Evolutionary conservation across 148 eudicot genomes (phyloP), one percentile per base, ranked within the genome.

Genomic region (Rheum nobile): DNA sequence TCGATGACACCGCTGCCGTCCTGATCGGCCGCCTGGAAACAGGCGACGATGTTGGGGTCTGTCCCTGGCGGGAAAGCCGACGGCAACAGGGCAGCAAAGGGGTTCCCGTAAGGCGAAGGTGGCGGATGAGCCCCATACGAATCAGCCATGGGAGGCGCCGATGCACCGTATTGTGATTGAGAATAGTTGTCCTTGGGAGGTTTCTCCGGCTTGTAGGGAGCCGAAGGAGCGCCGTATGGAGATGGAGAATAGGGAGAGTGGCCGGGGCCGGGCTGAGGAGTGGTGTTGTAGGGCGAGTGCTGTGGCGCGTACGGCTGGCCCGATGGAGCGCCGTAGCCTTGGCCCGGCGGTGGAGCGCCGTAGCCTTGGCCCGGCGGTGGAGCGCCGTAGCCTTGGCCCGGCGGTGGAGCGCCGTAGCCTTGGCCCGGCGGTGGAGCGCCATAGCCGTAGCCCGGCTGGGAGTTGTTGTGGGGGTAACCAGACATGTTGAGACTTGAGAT

Each of bases 31-130:
- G 82, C 73, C 83, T 88, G 91, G 26, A 91, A 94, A 61, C 89
- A 83, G 4, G 86, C 88, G 1, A 94, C 76, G 26, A 94, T 73
- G 39, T 77, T 89, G 26, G 93, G 97, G 67, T 94, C 98, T 10
- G 97, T 89, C 9, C 98, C 98, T 0, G 95, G 97, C 0, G 97
- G 93, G n/a, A 91, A 93, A 0, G 87, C 80, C 14, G 97, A 89
- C 39, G 52, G 72, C 5, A 55, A 26, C 29, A 67, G 48, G 31
- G 61, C 31, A 0, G 94, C 94, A 42, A 91, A 80, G 55, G 88
- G 84, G 85, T 82, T 65, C 13, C 70, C 70, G 39, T 65, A 65
- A 29, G 70, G 70, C 39, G 70, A 35, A 65, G 70, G 70, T 29
- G 70, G 38, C 35, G 39, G 39, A 8, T 29, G 70, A 29, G 70